These are phyloP conservation scores for Sarcomyxa edulis DNA, from an alignment of 768 basidiomycete species.

Conservation along the genomic window DNA sequence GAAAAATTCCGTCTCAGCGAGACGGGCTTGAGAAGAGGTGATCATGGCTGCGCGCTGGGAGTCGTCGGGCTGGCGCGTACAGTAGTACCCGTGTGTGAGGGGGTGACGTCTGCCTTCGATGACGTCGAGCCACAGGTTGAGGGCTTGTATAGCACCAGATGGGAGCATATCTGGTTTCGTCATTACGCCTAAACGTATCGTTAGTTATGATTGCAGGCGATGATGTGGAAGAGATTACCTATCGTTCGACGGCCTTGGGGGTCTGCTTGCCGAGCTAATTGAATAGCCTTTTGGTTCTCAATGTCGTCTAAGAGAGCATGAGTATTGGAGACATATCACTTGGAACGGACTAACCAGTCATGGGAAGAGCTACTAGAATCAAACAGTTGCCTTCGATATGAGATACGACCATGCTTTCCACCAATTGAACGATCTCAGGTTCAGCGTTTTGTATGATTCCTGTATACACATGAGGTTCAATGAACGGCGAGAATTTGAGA, in stretches of 20 bases:
- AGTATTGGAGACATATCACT: background rate
- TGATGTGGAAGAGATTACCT: conserved; percentile 24
- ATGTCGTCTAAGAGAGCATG: conserved; percentile 39
- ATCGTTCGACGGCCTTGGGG: conserved; percentile 44
- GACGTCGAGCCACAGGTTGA: conserved; percentile 35
- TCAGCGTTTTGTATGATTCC: conserved; percentile 49
- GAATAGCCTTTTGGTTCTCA: conserved; percentile 51
- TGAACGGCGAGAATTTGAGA: background rate
- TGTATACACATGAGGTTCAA: conserved; percentile 9
- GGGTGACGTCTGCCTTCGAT: conserved; percentile 33
- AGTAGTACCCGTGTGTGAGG: conserved; percentile 36
- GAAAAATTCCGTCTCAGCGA: conserved; percentile 30
- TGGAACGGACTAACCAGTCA: conserved; percentile 35
- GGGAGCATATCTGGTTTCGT: conserved; percentile 50
- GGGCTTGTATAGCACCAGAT: conserved; percentile 26
- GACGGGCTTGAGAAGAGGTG: conserved; percentile 24
- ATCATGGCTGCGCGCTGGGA: conserved; percentile 24
- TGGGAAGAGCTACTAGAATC: conserved; percentile 48
- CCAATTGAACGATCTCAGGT: conserved; percentile 33
- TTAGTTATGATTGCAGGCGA: background rate
- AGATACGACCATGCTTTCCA: conserved; percentile 42
- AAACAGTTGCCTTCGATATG: conserved; percentile 47
- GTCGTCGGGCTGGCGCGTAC: conserved; percentile 37
- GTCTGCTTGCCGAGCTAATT: conserved; percentile 41
- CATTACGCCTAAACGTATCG: conserved; percentile 35